A percentile compares a stretch with the other conserved stretches of the same genome.
Conservation (phyloP, 2,329 filamentous ascomycete species). For the Helotiales sp. region DNA sequence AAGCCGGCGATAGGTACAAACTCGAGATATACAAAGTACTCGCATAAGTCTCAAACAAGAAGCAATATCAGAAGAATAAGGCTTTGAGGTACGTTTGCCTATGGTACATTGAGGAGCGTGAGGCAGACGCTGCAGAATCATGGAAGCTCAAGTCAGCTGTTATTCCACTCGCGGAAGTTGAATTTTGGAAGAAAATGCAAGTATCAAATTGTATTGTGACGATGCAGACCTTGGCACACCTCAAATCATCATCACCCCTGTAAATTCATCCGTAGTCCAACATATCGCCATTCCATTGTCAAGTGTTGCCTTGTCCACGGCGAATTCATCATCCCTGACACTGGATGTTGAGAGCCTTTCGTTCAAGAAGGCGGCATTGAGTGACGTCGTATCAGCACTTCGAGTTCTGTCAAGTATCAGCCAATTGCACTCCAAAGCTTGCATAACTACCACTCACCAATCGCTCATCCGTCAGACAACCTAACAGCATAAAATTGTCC, state of each 20-base stretch:
- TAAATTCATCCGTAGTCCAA: not conserved
- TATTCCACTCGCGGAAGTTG: not conserved
- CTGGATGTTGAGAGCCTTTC: not conserved
- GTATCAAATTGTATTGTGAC: not conserved
- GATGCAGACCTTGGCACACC: not conserved
- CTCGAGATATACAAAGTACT: no score
- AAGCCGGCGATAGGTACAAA: no score
- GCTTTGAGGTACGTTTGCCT: no score
- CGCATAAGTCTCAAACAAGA: no score
- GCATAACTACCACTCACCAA: not conserved
- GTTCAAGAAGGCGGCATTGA: not conserved
- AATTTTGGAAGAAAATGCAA: not conserved
- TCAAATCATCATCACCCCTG: not conserved
- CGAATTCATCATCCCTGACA: not conserved
- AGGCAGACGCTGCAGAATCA: not conserved
- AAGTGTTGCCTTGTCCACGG: not conserved
- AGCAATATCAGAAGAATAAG: no score
- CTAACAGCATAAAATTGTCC: constrained; percentile 63
- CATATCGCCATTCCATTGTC: not conserved
- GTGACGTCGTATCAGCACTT: not conserved
- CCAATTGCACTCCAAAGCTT: not conserved
- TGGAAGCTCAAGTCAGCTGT: not conserved
- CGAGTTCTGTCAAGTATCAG: not conserved
- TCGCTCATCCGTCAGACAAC: constrained; percentile 36
- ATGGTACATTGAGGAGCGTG: not conserved